Conservation (phyloP, 2,329 filamentous ascomycete genomes). For the Beauveria sp. region DNA sequence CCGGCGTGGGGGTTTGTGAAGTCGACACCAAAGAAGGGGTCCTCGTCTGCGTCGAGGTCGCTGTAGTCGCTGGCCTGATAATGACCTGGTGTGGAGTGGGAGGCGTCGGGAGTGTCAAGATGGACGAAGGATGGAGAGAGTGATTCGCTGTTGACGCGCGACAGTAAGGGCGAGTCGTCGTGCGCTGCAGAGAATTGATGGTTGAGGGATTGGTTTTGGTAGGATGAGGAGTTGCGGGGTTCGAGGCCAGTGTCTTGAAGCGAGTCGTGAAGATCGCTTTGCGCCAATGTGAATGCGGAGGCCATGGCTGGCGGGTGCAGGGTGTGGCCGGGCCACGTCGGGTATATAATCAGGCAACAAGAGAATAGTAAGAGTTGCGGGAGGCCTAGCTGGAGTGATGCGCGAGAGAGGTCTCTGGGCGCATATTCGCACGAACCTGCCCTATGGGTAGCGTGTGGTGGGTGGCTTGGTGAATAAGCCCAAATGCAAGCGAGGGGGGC, state of each 20-base stretch:
- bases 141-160: conserved; percentile 24
- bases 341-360: conserved; percentile 27
- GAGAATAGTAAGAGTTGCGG: conserved; percentile 8
- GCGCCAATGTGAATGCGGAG: conserved; percentile 35
- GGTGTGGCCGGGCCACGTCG: conserved; percentile 18
- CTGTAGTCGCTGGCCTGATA: conserved; percentile 44
- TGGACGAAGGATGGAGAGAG: conserved; percentile 23
- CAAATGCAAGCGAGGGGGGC: conserved; percentile 2
- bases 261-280: conserved; percentile 31
- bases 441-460: background rate
- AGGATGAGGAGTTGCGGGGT: conserved; percentile 24
- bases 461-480: conserved; percentile 4
- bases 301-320: conserved; percentile 30
- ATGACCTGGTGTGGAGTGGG: conserved; percentile 37
- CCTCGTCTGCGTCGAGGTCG: conserved; percentile 32
- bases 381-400: background rate
- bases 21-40: conserved; percentile 43
- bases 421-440: conserved; percentile 5
- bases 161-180: conserved; percentile 37
- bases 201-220: conserved; percentile 10
- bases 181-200: conserved; percentile 20
- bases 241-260: conserved; percentile 23
- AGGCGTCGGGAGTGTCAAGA: conserved; percentile 42
- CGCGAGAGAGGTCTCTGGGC: background rate
- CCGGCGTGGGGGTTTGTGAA: conserved; percentile 35